Percentiles rank a stretch among this genome's conserved stretches.
Conservation (phyloP, 116 monocot species). For the Iris pallida region DNA sequence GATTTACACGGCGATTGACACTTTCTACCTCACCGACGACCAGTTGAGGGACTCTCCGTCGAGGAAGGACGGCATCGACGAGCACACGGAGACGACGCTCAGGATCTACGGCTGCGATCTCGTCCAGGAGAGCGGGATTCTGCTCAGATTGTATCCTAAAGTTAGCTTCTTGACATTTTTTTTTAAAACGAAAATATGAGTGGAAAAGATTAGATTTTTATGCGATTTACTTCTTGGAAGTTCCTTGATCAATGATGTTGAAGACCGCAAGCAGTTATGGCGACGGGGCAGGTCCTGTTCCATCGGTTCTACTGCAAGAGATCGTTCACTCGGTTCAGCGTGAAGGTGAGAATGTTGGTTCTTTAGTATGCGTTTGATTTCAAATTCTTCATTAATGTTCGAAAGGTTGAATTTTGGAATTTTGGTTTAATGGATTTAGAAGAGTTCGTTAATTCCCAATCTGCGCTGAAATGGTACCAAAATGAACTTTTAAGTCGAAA, state of each 20-base stretch:
- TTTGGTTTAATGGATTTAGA: too few relatives aligned
- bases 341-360: slow-evolving; percentile 42
- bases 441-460: too few relatives aligned
- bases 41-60: slow-evolving; percentile 77
- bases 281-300: slow-evolving; percentile 88
- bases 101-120: slow-evolving; percentile 88
- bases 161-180: neutral
- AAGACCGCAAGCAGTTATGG: slow-evolving; percentile 94
- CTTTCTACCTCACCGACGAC: slow-evolving; percentile 85
- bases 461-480: too few relatives aligned
- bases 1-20: slow-evolving; percentile 92
- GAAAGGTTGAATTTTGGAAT: too few relatives aligned
- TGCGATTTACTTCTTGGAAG: neutral
- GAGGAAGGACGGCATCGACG: slow-evolving; percentile 85
- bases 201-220: too few relatives aligned
- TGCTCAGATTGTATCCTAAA: slow-evolving; percentile 81
- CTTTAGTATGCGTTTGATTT: neutral
- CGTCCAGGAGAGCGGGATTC: slow-evolving; percentile 93
- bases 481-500: too few relatives aligned
- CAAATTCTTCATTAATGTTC: neutral
- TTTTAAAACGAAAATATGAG: neutral
- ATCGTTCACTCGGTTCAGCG: slow-evolving; percentile 83
- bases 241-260: slow-evolving; percentile 18
- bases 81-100: slow-evolving; percentile 62
- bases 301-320: slow-evolving; percentile 95